Conservation (phyloP, 1,284 basidiomycete species). For the Puccinia brachypodii region DNA sequence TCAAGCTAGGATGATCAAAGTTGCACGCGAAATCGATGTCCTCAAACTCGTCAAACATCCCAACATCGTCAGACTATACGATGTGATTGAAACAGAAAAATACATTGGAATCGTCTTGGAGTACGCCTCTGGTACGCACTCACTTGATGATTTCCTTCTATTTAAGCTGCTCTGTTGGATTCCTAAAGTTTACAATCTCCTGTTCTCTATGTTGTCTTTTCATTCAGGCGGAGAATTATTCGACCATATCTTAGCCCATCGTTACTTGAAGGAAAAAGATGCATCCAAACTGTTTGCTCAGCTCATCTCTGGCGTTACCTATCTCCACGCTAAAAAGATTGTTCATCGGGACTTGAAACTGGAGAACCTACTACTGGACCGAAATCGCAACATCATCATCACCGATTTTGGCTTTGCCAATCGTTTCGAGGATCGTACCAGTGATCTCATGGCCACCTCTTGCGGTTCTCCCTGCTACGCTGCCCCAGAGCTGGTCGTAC, state of each 20-base stretch:
- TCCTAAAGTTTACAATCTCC: background rate
- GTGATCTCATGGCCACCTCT: constrained; percentile 98
- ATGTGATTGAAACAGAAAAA: constrained; percentile 99
- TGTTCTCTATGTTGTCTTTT: background rate
- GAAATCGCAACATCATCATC: constrained; percentile 97
- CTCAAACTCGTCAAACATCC: constrained; percentile 94
- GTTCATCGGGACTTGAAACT: constrained; percentile 99
- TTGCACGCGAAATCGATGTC: constrained; percentile 96
- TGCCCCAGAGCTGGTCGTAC: constrained; percentile 97
- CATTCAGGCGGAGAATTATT: constrained; percentile 85
- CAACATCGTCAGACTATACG: constrained; percentile 96
- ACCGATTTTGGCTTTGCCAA: constrained; percentile 99
- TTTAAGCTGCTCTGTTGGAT: background rate
- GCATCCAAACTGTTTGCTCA: constrained; percentile 96
- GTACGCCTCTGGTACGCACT: constrained; percentile 73
- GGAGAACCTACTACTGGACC: constrained; percentile 94
- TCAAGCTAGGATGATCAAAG: constrained; percentile 84
- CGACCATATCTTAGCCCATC: constrained; percentile 97
- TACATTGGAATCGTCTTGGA: constrained; percentile 99
- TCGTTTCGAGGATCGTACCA: constrained; percentile 82
- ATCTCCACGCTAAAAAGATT: constrained; percentile 98
- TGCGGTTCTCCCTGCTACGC: constrained; percentile 98
- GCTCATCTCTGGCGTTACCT: constrained; percentile 97
- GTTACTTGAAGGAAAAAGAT: constrained; percentile 91
- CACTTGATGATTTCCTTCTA: background rate